Base-by-base conservation (phyloP, 306 rosid genomes). In the Senna tora region DNA sequence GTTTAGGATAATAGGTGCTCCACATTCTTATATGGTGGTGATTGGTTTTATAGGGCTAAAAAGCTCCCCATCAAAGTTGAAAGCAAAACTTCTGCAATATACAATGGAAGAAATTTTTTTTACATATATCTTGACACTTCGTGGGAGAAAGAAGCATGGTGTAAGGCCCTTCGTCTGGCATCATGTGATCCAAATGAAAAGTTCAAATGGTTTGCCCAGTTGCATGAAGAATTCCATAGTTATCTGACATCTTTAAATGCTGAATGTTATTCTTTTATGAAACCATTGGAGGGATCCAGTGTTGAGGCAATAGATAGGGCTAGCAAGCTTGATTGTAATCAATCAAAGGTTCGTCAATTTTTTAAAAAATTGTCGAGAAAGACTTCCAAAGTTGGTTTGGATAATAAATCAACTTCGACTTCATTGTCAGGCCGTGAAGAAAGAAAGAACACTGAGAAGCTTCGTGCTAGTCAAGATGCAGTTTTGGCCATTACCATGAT, bases 111-210 rank as follows among this genome's bases (percentile, higher is more conserved):
- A 79, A 91, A 84, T 78, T 80, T 75, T 30, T 21, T 91, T n/a
- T 89, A 84, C 82, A 42, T 94, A 51, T 94, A 81, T 81, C 90
- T 94, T 55, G 97, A 91, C 72, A 87, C 99, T 79, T 89, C 99
- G 30, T 91, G 92, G 95, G 97, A 89, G 76, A 94, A 94, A 81
- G 99, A 94, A 86, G 85, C 97, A 43, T 94, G 99, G 99, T 94
- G 97, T 86, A 94, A 86, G 79, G 96, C 97, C 73, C 99, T 94
- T 72, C 87, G 88, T 76, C 78, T 89, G 74, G 96, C 91, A 61
- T 84, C 99, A 16, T 83, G 85, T 65, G 90, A 79, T 30, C 80
- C 77, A 67, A 74, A 79, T 52, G 87, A 85, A 66, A 91, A 77
- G 79, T 42, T 84, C 47, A 81, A 81, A 53, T 81, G 90, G 92